Base-by-base conservation (phyloP, 1,284 basidiomycete species). In the Trichosporon faecale region DNA sequence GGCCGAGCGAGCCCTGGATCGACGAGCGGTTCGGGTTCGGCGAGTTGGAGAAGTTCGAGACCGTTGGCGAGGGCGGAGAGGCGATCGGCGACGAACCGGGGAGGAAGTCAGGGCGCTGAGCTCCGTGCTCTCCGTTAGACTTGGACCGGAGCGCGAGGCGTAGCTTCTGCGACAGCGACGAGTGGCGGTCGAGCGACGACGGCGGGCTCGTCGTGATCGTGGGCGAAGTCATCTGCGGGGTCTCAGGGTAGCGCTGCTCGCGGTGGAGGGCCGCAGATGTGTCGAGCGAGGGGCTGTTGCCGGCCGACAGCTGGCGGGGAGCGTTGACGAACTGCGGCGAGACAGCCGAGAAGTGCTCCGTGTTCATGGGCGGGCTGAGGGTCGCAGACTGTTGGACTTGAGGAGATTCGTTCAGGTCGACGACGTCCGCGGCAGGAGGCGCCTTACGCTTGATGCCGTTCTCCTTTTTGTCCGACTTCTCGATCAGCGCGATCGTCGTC, bases 101-200 rank as follows among this genome's bases (percentile, higher is more conserved):
- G 7, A 33, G 29, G 57, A 31, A 61, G 29, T 61, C 57, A 16
- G 57, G 57, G 18, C 29, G 57, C 27, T 21, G 18, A 1, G 27
- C 16, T 14, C 29, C 23, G 14, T 8, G 21, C 52, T 57, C 52
- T 9, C 52, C 29, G 57, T 31, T 61, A 8, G 57, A 61, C 27
- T 33, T 31, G 25, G 71, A 70, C 18, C 68, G 68, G 67, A 72
- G 70, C 14, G 66, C 57, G 6, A 70, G 23, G 4, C 68, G 61
- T 31, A 72, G 66, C 66, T 70, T 70, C 29, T 31, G 27, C 64
- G 60, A 66, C 27, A 52, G 29, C 35, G 64, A 57, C 23, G 61
- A 64, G 31, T 57, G 66, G 60, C 66, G 57, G 25, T 61, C 57
- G 8, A 31, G 27, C 12, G 57, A 61, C 57, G 57, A 61, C 16